These are phyloP conservation scores for Vicia sativa DNA, from an alignment of 306 rosid species.

Conservation along the genomic window DNA sequence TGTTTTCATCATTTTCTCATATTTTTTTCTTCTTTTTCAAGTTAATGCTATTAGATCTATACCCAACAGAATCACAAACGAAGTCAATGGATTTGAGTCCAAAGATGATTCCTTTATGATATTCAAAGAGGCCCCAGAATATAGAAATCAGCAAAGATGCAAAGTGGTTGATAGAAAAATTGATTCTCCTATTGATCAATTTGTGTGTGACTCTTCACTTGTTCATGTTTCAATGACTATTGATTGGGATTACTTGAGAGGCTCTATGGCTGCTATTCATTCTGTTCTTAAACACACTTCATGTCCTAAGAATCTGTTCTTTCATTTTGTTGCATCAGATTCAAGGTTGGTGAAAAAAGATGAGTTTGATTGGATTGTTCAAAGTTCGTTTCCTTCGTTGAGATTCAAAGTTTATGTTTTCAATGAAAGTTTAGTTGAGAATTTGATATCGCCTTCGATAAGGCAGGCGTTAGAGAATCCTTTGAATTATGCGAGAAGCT, in stretches of 20 bases:
- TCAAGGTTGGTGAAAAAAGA: constrained; percentile 40
- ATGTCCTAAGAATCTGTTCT: constrained; percentile 79
- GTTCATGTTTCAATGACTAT: constrained; percentile 86
- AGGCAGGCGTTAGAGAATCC: constrained; percentile 83
- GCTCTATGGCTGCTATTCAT: constrained; percentile 79
- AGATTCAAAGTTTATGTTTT: constrained; percentile 64
- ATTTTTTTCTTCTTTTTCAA: constrained; percentile 29
- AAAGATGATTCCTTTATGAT: constrained; percentile 34
- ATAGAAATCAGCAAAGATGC: constrained; percentile 57
- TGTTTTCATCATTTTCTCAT: constrained; percentile 17
- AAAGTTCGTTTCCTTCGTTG: constrained; percentile 63
- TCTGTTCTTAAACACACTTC: constrained; percentile 75
- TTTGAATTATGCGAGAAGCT: constrained; percentile 87
- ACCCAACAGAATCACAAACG: constrained; percentile 26
- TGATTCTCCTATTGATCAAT: neutral
- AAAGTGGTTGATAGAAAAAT: constrained; percentile 25
- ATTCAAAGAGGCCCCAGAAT: constrained; percentile 70
- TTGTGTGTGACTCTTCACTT: constrained; percentile 53
- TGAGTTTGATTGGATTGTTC: constrained; percentile 45
- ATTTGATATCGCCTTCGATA: constrained; percentile 79
- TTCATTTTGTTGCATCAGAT: constrained; percentile 85
- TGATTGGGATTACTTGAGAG: constrained; percentile 76
- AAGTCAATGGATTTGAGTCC: constrained; percentile 30
- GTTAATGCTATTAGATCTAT: constrained; percentile 54
- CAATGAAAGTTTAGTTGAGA: constrained; percentile 45